phyloP scores from a whole-genome alignment of 2,329 filamentous ascomycete species.

The Trichoderma cornu-damae region DNA sequence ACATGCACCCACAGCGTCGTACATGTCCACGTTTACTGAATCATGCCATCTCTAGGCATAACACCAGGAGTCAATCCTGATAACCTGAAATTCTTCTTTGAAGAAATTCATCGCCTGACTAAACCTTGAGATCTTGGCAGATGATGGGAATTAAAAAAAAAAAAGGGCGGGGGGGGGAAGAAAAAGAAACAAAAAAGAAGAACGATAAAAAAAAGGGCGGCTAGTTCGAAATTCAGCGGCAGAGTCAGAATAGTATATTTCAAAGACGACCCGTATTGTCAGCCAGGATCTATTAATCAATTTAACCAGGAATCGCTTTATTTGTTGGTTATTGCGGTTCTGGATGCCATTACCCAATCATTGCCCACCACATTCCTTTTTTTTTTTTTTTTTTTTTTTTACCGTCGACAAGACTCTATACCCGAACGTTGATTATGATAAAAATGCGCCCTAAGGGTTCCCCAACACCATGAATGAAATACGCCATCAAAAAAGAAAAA shows the following conservation, averaged over 20 bases:
- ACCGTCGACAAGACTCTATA: constrained; percentile 8
- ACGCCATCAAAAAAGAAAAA: neutral
- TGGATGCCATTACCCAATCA: constrained; percentile 9
- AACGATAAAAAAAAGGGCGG: neutral
- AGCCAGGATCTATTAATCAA: constrained; percentile 8
- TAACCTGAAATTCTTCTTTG: constrained; percentile 86
- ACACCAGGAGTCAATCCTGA: constrained; percentile 94
- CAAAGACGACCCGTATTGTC: neutral
- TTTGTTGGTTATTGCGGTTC: neutral
- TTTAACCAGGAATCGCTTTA: neutral
- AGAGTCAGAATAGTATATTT: constrained; percentile 6
- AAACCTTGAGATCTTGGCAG: constrained; percentile 30
- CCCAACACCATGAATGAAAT: neutral
- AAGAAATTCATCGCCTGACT: constrained; percentile 76
- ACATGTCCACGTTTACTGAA: neutral
- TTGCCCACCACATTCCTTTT: neutral
- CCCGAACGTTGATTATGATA: neutral
- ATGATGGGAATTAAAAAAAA: neutral
- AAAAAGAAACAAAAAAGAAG: neutral
- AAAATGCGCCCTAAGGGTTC: neutral
- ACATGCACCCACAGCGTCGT: constrained; percentile 10
- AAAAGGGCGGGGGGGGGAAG: neutral
- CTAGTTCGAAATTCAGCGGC: neutral
- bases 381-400: neutral
- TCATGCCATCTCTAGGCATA: constrained; percentile 55